Evolutionary conservation across 106 monocot genomes (phyloP).

Genomic region (Dactylorhiza incarnata): DNA sequence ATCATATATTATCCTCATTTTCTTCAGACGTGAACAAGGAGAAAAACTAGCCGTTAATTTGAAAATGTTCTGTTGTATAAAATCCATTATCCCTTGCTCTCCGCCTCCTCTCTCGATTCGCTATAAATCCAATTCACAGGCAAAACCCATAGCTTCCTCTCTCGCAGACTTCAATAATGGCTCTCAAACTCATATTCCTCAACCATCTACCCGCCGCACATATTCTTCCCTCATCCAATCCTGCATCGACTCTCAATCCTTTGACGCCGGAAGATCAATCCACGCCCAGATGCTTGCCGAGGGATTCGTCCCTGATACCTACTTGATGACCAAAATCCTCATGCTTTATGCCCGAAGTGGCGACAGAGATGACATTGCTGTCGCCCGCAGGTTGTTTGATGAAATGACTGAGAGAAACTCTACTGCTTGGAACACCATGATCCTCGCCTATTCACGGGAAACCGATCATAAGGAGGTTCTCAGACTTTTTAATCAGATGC

Average conservation of each 20-base stretch:
- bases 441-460: conserved; percentile 3
- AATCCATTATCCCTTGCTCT: neutral
- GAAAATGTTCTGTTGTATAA: neutral
- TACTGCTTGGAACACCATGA: conserved; percentile 14
- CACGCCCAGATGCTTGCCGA: conserved; percentile 14
- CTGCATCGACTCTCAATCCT: conserved; percentile 24
- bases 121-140: neutral
- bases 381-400: conserved; percentile 13
- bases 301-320: conserved; percentile 13
- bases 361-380: neutral
- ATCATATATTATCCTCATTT: too few relatives aligned
- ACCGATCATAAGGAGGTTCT: neutral
- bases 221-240: conserved; percentile 26
- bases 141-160: neutral
- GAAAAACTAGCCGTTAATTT: neutral
- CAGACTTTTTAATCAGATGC: conserved; percentile 16
- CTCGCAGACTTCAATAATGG: neutral
- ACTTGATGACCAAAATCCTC: conserved; percentile 21
- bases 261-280: conserved; percentile 15
- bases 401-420: conserved; percentile 18
- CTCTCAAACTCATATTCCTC: neutral
- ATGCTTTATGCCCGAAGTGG: conserved; percentile 21
- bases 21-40: neutral
- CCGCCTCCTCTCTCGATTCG: neutral
- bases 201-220: neutral